These are phyloP conservation scores for Daldinia vernicosa DNA, from an alignment of 495 filamentous ascomycete genomes.

Conservation along the genomic window DNA sequence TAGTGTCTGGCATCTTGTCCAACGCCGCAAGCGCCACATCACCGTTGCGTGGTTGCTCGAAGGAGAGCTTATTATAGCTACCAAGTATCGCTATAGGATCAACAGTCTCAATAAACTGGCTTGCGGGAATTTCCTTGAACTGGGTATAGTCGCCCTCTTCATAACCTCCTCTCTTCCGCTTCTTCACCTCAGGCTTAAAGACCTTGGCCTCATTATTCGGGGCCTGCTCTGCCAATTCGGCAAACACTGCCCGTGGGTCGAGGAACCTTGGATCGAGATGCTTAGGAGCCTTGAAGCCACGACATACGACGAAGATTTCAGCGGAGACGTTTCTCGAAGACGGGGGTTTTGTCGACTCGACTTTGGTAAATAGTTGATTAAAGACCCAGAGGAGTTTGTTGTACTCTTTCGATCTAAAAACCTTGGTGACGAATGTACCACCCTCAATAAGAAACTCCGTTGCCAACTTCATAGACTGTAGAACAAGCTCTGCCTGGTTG, in stretches of 20 bases:
- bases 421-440: slow-evolving; percentile 96
- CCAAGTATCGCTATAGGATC: slow-evolving; percentile 98
- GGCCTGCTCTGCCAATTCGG: slow-evolving; percentile 85
- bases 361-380: slow-evolving; percentile 92
- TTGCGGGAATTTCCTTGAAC: slow-evolving; percentile 85
- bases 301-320: slow-evolving; percentile 98
- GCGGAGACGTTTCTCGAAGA: slow-evolving; percentile 95
- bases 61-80: slow-evolving; percentile 81
- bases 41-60: slow-evolving; percentile 77
- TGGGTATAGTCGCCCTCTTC: slow-evolving; percentile 95
- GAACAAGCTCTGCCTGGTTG: slow-evolving; percentile 93
- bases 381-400: slow-evolving; percentile 97
- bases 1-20: slow-evolving; percentile 91
- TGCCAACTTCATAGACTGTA: slow-evolving; percentile 91
- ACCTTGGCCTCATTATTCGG: slow-evolving; percentile 98
- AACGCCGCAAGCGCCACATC: slow-evolving; percentile 88
- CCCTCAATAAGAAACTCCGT: slow-evolving; percentile 92
- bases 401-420: slow-evolving; percentile 98
- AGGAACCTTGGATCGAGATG: slow-evolving; percentile 91
- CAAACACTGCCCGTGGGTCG: slow-evolving; percentile 90
- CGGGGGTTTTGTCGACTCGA: slow-evolving; percentile 96
- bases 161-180: slow-evolving; percentile 95
- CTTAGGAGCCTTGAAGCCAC: slow-evolving; percentile 89
- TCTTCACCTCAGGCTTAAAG: slow-evolving; percentile 96
- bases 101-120: slow-evolving; percentile 91